Evolutionary conservation across 2,329 filamentous ascomycete genomes (phyloP).

Genomic region (Aphanocladium album): DNA sequence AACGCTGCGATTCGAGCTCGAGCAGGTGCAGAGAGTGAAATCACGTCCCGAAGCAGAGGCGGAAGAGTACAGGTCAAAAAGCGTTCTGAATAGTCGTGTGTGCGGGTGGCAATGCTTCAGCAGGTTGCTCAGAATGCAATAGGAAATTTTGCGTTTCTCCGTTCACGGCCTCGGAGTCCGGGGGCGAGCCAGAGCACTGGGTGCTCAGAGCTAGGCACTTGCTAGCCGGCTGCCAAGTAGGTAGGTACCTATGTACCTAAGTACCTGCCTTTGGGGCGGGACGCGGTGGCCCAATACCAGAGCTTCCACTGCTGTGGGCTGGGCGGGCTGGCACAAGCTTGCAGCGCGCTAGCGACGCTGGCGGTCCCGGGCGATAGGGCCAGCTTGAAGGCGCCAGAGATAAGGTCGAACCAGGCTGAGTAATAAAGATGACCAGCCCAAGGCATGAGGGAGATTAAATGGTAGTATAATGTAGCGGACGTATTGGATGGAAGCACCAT

Average conservation of each 20-base stretch:
- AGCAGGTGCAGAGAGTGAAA: neutral
- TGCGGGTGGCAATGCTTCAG: constrained; percentile 6
- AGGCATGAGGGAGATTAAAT: too few relatives aligned
- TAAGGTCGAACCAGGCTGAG: neutral
- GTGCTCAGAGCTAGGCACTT: neutral
- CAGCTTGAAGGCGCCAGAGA: neutral
- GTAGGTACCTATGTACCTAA: neutral
- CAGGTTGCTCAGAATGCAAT: constrained; percentile 20
- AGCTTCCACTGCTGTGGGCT: neutral
- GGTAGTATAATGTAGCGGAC: too few relatives aligned
- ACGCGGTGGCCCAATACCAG: too few relatives aligned
- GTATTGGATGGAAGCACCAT: too few relatives aligned
- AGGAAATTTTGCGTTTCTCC: constrained; percentile 31
- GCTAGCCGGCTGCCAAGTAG: neutral
- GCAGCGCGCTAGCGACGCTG: neutral
- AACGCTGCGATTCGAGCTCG: neutral
- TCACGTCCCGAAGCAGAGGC: neutral
- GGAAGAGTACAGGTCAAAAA: neutral
- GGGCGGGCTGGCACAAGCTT: neutral
- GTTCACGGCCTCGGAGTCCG: constrained; percentile 35
- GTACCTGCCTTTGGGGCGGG: too few relatives aligned
- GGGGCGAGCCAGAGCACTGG: constrained; percentile 6
- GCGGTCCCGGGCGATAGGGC: neutral
- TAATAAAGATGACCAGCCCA: neutral
- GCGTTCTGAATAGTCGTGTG: neutral